Percentiles rank a stretch among this genome's conserved stretches.
Conservation (phyloP, 1,284 basidiomycete genomes). For the Malassezia psittaci region DNA sequence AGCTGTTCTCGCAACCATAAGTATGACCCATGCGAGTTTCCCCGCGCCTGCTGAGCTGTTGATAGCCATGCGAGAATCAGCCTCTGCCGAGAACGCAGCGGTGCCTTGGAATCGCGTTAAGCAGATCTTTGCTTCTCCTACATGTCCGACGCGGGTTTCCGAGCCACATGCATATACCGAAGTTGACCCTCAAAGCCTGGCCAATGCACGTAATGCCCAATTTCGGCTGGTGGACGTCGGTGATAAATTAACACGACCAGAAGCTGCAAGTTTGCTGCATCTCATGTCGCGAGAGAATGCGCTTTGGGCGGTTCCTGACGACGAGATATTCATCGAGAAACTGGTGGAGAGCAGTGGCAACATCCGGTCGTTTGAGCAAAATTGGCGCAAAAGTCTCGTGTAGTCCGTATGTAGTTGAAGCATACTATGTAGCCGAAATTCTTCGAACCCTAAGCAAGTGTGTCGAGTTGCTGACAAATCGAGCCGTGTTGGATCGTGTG, state of each 20-base stretch:
- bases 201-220: slow-evolving; percentile 16
- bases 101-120: slow-evolving; percentile 8
- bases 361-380: slow-evolving; percentile 26
- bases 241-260: slow-evolving; percentile 17
- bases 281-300: slow-evolving; percentile 25
- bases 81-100: slow-evolving; percentile 4
- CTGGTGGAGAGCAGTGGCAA: slow-evolving; percentile 38
- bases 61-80: slow-evolving; percentile 18
- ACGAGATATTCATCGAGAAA: slow-evolving; percentile 37
- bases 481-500: too few species aligned
- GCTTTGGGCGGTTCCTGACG: slow-evolving; percentile 29
- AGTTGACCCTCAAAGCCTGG: slow-evolving; percentile 22
- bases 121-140: slow-evolving; percentile 5
- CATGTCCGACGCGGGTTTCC: slow-evolving; percentile 13
- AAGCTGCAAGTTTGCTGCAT: slow-evolving; percentile 27
- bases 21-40: slow-evolving; percentile 28
- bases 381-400: slow-evolving; percentile 16
- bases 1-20: slow-evolving; percentile 25
- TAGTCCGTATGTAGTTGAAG: neutral
- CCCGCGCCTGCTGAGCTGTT: slow-evolving; percentile 22
- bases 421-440: too few species aligned
- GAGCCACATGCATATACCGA: slow-evolving; percentile 34
- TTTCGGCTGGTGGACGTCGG: slow-evolving; percentile 18
- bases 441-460: neutral
- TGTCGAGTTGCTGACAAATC: neutral